These are phyloP conservation scores for Bipolaris oryzae DNA, from an alignment of 2,329 filamentous ascomycete species.

Conservation along the genomic window DNA sequence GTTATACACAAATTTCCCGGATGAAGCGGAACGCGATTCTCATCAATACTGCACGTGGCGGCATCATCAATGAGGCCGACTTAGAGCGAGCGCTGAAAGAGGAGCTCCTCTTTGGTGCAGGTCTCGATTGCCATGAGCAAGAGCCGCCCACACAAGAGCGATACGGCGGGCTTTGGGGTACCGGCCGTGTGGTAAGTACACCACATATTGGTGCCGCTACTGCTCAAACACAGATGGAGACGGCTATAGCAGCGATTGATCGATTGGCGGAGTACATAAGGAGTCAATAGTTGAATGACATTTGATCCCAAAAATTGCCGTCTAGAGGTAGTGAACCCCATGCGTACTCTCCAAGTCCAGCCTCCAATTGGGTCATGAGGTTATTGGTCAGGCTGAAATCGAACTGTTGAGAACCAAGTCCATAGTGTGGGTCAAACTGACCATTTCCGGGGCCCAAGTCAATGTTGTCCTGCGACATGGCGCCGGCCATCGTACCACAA, in stretches of 20 bases:
- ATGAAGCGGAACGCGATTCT: conserved; percentile 53
- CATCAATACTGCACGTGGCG: conserved; percentile 56
- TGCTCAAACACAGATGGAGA: conserved; percentile 45
- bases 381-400: conserved; percentile 20
- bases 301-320: conserved; percentile 7
- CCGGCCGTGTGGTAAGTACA: conserved; percentile 56
- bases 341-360: conserved; percentile 42
- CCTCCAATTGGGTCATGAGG: conserved; percentile 35
- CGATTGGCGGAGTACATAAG: conserved; percentile 20
- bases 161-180: conserved; percentile 49
- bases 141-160: conserved; percentile 53
- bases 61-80: conserved; percentile 56
- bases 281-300: not conserved
- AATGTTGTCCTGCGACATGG: not conserved
- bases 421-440: too few relatives aligned
- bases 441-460: too few relatives aligned
- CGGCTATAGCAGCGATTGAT: conserved; percentile 47
- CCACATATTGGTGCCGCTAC: conserved; percentile 60
- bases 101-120: conserved; percentile 54
- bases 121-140: conserved; percentile 56
- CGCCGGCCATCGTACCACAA: too few relatives aligned
- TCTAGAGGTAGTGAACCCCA: conserved; percentile 30
- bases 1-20: conserved; percentile 45
- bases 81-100: conserved; percentile 52
- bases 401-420: not conserved